Evolutionary conservation across 106 monocot species (phyloP).

Genomic region (Hemerocallis citrina): DNA sequence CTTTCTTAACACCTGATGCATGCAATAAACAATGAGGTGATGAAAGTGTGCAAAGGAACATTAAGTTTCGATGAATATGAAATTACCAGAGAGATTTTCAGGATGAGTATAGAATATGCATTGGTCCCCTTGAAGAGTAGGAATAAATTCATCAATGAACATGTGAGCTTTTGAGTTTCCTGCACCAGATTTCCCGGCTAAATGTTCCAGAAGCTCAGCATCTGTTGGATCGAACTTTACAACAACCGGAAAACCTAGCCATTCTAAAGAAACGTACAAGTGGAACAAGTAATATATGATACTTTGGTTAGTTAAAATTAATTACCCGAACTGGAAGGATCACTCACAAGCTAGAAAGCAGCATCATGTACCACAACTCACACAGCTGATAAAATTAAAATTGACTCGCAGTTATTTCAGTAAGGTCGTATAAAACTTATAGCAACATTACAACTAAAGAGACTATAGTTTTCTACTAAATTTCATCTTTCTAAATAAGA

Average conservation of each 20-base stretch:
- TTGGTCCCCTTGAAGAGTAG: slow-evolving; percentile 59
- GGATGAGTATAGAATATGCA: slow-evolving; percentile 96
- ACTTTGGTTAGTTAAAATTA: not conserved
- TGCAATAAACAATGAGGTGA: not conserved
- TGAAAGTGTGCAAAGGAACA: too few species aligned
- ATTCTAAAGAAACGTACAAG: slow-evolving; percentile 67
- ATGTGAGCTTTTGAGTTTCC: slow-evolving; percentile 49
- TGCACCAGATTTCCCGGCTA: slow-evolving; percentile 64
- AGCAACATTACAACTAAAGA: too few species aligned
- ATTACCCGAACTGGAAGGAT: not conserved
- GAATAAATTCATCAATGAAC: slow-evolving; percentile 90
- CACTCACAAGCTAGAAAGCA: too few species aligned
- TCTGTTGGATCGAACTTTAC: slow-evolving; percentile 97
- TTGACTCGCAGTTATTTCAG: too few species aligned
- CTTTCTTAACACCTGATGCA: slow-evolving; percentile 60
- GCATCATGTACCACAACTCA: too few species aligned
- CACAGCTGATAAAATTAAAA: too few species aligned
- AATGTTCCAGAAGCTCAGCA: slow-evolving; percentile 69
- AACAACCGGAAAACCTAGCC: slow-evolving; percentile 92
- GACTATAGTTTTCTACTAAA: too few species aligned
- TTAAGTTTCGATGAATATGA: not conserved
- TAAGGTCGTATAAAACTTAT: too few species aligned
- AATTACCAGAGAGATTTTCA: slow-evolving; percentile 85
- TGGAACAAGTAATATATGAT: not conserved
- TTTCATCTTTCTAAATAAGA: too few species aligned